Conservation (phyloP, 75 land plant genomes). For the Ceratopteris richardii region DNA sequence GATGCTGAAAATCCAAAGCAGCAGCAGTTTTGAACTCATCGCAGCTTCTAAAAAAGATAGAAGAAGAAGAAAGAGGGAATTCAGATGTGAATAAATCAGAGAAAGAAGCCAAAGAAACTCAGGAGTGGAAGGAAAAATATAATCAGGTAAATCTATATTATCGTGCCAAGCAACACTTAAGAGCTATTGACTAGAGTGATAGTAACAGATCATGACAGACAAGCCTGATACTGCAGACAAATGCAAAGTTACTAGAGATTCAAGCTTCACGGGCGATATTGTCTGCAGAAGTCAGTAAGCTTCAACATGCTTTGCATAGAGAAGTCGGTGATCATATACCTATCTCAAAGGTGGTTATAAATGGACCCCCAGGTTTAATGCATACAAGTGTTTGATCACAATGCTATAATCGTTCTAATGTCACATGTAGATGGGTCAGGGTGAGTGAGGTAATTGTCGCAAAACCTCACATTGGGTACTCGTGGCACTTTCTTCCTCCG, state of each 20-base stretch:
- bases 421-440: too few relatives aligned
- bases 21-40: too few relatives aligned
- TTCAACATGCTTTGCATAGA: conserved; percentile 6
- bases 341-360: conserved; percentile 7
- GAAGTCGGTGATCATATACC: conserved; percentile 14
- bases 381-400: too few relatives aligned
- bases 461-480: too few relatives aligned
- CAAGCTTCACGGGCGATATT: conserved; percentile 3
- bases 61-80: background rate
- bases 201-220: background rate
- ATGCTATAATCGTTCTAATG: too few relatives aligned
- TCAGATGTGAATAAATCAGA: background rate
- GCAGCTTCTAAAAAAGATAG: too few relatives aligned
- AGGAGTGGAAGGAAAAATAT: conserved; percentile 6
- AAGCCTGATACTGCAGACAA: conserved; percentile 2
- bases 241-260: conserved; percentile 5
- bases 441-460: too few relatives aligned
- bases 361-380: too few relatives aligned
- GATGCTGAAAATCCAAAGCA: too few relatives aligned
- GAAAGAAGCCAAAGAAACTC: conserved; percentile 2
- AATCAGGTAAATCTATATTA: conserved; percentile 5
- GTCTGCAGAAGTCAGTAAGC: conserved; percentile 4
- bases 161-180: too few relatives aligned
- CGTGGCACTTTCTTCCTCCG: too few relatives aligned
- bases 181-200: background rate